Conservation (phyloP, 495 filamentous ascomycete species). For the Neurospora tetrasperma region DNA sequence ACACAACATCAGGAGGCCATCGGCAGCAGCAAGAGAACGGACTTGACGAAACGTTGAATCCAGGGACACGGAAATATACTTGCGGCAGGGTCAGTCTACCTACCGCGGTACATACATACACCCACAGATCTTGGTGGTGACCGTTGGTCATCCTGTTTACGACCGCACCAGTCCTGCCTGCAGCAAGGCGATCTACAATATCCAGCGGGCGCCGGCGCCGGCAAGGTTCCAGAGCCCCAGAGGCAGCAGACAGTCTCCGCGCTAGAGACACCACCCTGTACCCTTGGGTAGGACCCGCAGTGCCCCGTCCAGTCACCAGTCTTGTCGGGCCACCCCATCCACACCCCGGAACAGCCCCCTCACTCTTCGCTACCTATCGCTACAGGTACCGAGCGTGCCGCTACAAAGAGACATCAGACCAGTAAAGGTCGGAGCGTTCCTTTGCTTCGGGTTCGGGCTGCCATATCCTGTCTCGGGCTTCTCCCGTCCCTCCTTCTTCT, state of each 20-base stretch:
- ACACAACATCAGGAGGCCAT: conserved; percentile 3
- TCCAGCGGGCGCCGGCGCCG: conserved; percentile 5
- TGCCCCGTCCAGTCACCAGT: conserved; percentile 7
- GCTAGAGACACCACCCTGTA: conserved; percentile 12
- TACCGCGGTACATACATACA: not conserved
- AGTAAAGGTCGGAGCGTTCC: conserved; percentile 14
- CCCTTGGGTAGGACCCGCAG: conserved; percentile 19
- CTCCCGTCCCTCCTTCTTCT: conserved; percentile 6
- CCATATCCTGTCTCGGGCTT: conserved; percentile 15
- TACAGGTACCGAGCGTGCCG: conserved; percentile 1
- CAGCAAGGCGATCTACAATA: conserved; percentile 20
- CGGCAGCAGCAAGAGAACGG: not conserved
- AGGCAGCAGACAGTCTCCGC: conserved; percentile 10
- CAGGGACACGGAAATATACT: conserved; percentile 14
- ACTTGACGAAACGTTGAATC: conserved; percentile 12
- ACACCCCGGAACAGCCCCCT: not conserved
- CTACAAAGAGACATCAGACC: conserved; percentile 11
- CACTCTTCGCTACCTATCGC: not conserved
- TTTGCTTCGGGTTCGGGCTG: conserved; percentile 18
- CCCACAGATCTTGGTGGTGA: conserved; percentile 1
- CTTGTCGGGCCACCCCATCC: not conserved
- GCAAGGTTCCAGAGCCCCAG: conserved; percentile 6
- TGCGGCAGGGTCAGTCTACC: not conserved
- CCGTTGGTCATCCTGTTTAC: conserved; percentile 4
- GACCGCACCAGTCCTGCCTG: conserved; percentile 14